Conservation (phyloP, 1,139 yeast genomes). For the Hyphopichia wangnamkhiaoensis region DNA sequence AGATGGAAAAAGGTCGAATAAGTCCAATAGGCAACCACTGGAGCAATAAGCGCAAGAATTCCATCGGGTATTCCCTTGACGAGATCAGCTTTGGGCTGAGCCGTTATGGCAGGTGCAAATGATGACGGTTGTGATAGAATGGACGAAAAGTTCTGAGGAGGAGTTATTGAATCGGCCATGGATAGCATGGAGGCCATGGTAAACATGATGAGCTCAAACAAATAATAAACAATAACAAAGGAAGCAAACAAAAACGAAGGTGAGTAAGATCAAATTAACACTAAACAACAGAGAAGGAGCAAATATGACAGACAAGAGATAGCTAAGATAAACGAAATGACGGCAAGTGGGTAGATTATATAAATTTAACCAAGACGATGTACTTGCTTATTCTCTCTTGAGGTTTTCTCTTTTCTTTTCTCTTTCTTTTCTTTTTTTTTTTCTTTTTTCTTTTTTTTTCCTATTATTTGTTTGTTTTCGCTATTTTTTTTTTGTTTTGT, state of each 20-base stretch:
- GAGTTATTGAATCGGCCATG: constrained; percentile 3
- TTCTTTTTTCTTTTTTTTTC: neutral
- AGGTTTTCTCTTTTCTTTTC: neutral
- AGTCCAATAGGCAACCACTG: constrained; percentile 82
- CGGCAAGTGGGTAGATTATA: neutral
- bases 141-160: constrained; percentile 2
- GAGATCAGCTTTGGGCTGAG: constrained; percentile 33
- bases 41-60: constrained; percentile 67
- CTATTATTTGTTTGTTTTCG: neutral
- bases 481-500: neutral
- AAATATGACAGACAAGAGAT: too few relatives aligned
- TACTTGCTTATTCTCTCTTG: neutral
- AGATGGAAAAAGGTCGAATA: constrained; percentile 73
- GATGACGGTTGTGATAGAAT: constrained; percentile 1
- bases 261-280: too few relatives aligned
- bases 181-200: constrained; percentile 1
- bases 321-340: too few relatives aligned
- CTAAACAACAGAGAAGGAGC: too few relatives aligned
- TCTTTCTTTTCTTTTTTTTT: neutral
- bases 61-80: constrained; percentile 71
- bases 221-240: too few relatives aligned
- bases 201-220: constrained; percentile 1
- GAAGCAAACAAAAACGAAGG: too few relatives aligned
- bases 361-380: neutral
- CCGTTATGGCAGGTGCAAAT: neutral